Percentiles rank a stretch among this genome's conserved stretches.
phyloP scores from a whole-genome alignment of 2,329 filamentous ascomycete genomes.

The Didymosphaeria variabile region DNA sequence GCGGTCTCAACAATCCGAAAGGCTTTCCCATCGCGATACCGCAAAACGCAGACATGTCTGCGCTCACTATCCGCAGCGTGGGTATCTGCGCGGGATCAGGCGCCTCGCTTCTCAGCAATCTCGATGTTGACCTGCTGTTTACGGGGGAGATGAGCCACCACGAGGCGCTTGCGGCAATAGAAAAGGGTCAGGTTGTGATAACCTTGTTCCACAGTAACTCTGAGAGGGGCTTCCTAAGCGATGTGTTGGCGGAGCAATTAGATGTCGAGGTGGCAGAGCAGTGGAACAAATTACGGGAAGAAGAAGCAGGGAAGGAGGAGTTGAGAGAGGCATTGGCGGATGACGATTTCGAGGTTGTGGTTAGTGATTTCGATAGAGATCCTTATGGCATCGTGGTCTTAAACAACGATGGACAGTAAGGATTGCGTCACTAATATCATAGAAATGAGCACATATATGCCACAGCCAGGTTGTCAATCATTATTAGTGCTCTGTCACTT shows the following conservation, averaged over 20 bases:
- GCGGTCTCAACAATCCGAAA: slow-evolving; percentile 72
- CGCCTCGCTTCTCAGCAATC: slow-evolving; percentile 74
- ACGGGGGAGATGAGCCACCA: slow-evolving; percentile 96
- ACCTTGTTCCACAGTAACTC: slow-evolving; percentile 93
- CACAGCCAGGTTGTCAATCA: background rate
- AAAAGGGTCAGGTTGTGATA: slow-evolving; percentile 83
- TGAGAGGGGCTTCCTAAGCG: slow-evolving; percentile 81
- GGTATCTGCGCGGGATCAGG: slow-evolving; percentile 93
- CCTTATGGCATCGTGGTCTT: slow-evolving; percentile 76
- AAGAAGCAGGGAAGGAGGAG: slow-evolving; percentile 51
- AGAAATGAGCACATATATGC: background rate
- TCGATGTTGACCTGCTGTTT: slow-evolving; percentile 80
- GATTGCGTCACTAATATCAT: background rate
- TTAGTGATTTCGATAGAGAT: slow-evolving; percentile 84
- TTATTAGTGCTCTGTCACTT: background rate
- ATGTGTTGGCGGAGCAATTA: slow-evolving; percentile 74
- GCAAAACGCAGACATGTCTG: slow-evolving; percentile 63
- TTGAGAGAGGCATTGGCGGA: slow-evolving; percentile 61
- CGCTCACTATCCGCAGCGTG: slow-evolving; percentile 71
- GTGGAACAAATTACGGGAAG: slow-evolving; percentile 60
- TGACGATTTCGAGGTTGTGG: slow-evolving; percentile 68
- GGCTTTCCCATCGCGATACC: slow-evolving; percentile 71
- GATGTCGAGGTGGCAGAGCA: slow-evolving; percentile 65
- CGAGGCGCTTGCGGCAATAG: slow-evolving; percentile 84
- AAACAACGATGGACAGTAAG: slow-evolving; percentile 30